phyloP scores from a whole-genome alignment of 305 asterid species.

The Plantago coronopus region DNA sequence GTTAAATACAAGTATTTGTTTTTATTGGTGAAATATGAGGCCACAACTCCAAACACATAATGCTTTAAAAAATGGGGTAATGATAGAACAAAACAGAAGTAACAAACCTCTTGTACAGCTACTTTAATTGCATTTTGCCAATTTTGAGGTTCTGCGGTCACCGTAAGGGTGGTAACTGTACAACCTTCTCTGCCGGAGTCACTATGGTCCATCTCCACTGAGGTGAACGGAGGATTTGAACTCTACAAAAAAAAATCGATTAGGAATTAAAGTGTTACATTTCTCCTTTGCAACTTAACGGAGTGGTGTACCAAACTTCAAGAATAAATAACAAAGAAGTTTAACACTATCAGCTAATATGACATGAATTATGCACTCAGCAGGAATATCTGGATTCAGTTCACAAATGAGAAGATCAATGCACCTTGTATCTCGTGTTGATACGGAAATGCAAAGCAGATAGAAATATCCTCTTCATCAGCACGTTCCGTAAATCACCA shows the following conservation, averaged over 20 bases:
- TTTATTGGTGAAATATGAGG: neutral
- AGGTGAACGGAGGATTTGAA: slow-evolving; percentile 97
- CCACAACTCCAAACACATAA: neutral
- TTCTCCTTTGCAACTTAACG: neutral
- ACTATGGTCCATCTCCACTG: slow-evolving; percentile 98
- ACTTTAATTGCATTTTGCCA: slow-evolving; percentile 94
- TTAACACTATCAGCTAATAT: slow-evolving; percentile 13
- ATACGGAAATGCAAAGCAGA: slow-evolving; percentile 98
- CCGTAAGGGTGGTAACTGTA: slow-evolving; percentile 96
- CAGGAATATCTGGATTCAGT: slow-evolving; percentile 15
- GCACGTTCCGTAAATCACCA: slow-evolving; percentile 83
- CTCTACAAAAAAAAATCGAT: slow-evolving; percentile 57
- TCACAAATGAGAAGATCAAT: slow-evolving; percentile 24
- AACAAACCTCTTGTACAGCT: slow-evolving; percentile 97
- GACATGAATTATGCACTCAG: slow-evolving; percentile 10
- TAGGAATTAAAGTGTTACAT: slow-evolving; percentile 23
- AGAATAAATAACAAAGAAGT: no score
- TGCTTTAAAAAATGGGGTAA: neutral
- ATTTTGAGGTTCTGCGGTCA: slow-evolving; percentile 92
- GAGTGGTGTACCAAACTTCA: neutral
- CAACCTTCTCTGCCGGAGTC: slow-evolving; percentile 99
- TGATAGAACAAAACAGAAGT: slow-evolving; percentile 13
- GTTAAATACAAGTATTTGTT: neutral
- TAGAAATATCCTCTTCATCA: slow-evolving; percentile 99
- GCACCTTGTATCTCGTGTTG: slow-evolving; percentile 96